Conservation (phyloP, 202 grass and related monocot species). For the Schoenoplectus triqueter region DNA sequence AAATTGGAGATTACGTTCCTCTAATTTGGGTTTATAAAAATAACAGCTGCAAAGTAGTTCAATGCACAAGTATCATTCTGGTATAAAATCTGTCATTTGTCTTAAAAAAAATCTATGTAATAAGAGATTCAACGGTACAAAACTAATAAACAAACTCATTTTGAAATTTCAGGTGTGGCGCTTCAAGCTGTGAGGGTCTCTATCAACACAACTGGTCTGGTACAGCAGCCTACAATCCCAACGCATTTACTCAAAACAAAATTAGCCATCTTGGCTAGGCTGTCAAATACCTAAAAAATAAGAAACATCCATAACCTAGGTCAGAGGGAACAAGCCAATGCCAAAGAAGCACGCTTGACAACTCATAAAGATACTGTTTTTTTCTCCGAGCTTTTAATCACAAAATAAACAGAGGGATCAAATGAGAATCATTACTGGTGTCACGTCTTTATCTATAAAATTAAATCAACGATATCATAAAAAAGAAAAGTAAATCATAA, state of each 20-base stretch:
- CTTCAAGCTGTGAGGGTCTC: conserved; percentile 28
- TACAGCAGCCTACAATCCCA: background rate
- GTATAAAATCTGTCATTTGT: background rate
- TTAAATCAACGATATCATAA: background rate
- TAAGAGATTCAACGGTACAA: background rate
- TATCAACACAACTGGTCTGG: conserved; percentile 26
- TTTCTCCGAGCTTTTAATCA: background rate
- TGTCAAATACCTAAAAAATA: conserved; percentile 29
- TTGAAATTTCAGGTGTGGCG: conserved; percentile 7
- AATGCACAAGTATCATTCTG: conserved; percentile 1
- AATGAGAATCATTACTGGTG: conserved; percentile 16
- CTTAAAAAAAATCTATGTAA: background rate
- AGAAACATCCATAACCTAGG: conserved; percentile 29
- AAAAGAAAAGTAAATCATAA: conserved; percentile 15
- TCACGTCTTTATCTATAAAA: too few relatives aligned
- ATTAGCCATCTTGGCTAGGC: conserved; percentile 35
- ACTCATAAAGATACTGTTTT: conserved; percentile 32
- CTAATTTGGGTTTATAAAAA: background rate
- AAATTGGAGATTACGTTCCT: background rate
- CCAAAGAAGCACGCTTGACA: conserved; percentile 32
- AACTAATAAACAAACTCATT: background rate
- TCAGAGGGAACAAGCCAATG: conserved; percentile 39
- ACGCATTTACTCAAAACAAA: conserved; percentile 15
- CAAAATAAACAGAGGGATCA: background rate
- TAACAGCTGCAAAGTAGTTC: background rate